These are phyloP conservation scores for Sclerotinia subarctica DNA, from an alignment of 2,329 filamentous ascomycete genomes.

Conservation along the genomic window DNA sequence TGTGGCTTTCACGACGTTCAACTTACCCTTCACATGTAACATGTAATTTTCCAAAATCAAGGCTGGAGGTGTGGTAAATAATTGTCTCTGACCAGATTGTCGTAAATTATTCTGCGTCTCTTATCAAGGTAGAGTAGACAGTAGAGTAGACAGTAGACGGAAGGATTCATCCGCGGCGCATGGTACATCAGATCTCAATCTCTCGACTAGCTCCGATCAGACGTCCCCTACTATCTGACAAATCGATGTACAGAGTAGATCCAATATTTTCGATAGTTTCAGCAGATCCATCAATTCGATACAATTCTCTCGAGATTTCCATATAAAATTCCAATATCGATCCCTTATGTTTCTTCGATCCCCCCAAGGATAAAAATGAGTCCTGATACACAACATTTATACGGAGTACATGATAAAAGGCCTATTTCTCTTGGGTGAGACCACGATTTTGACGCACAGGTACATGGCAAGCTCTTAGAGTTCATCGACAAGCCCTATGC, in stretches of 20 bases:
- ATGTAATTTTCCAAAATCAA: not conserved
- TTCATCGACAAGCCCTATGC: conserved; percentile 10
- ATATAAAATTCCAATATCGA: not conserved
- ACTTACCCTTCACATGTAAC: not conserved
- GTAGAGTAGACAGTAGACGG: not conserved
- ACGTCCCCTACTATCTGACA: not conserved
- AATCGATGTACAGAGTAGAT: not conserved
- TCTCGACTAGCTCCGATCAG: too few species aligned
- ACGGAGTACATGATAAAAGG: not conserved
- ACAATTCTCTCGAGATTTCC: not conserved
- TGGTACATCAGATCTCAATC: not conserved
- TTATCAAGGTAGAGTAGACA: not conserved
- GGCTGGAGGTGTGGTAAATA: not conserved
- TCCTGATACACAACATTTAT: not conserved
- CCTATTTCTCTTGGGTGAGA: not conserved
- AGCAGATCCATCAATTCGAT: not conserved
- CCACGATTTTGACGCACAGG: not conserved
- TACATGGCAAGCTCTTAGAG: not conserved
- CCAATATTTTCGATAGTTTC: not conserved
- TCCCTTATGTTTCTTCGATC: not conserved
- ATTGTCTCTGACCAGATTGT: too few species aligned
- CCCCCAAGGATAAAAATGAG: not conserved
- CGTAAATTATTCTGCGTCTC: too few species aligned
- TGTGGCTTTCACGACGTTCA: not conserved
- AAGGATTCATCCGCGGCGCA: not conserved